phyloP scores from a whole-genome alignment of 495 filamentous ascomycete genomes.

The Aspergillus avenaceus region DNA sequence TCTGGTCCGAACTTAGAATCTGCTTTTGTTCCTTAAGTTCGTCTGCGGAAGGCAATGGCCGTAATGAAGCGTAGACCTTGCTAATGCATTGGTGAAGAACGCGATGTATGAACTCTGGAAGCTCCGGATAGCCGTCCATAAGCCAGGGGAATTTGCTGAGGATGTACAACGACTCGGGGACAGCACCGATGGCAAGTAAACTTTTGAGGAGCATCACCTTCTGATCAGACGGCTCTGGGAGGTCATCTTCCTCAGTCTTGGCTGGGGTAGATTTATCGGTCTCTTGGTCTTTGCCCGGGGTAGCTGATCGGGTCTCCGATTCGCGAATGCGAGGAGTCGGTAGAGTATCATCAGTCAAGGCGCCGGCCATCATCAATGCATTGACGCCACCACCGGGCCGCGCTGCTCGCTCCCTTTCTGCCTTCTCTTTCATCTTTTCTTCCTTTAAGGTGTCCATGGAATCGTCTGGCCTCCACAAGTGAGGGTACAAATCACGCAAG shows the following conservation, averaged over 20 bases:
- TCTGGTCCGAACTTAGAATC: conserved; percentile 56
- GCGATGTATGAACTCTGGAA: conserved; percentile 74
- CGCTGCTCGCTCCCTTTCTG: conserved; percentile 65
- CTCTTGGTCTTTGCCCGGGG: conserved; percentile 49
- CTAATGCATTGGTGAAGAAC: conserved; percentile 75
- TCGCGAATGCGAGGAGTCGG: conserved; percentile 46
- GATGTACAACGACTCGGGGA: conserved; percentile 91
- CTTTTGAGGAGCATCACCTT: conserved; percentile 81
- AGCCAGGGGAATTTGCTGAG: conserved; percentile 91
- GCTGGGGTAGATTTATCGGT: conserved; percentile 41
- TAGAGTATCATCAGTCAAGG: conserved; percentile 76
- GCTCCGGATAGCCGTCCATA: conserved; percentile 73
- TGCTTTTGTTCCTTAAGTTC: conserved; percentile 45
- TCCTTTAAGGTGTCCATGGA: conserved; percentile 68
- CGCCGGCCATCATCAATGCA: conserved; percentile 85
- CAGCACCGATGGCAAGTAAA: conserved; percentile 82
- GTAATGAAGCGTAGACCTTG: conserved; percentile 56
- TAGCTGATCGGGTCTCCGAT: conserved; percentile 37
- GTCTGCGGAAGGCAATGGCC: conserved; percentile 38
- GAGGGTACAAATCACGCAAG: conserved; percentile 86
- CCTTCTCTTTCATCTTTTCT: conserved; percentile 69
- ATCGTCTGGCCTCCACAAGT: conserved; percentile 82
- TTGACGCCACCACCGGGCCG: conserved; percentile 67
- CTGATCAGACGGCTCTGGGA: conserved; percentile 83
- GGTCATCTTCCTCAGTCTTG: conserved; percentile 52